These are phyloP conservation scores for Pseudisothecium myosuroides DNA, from an alignment of 225 moss, liverwort and hornwort genomes.

Conservation along the genomic window DNA sequence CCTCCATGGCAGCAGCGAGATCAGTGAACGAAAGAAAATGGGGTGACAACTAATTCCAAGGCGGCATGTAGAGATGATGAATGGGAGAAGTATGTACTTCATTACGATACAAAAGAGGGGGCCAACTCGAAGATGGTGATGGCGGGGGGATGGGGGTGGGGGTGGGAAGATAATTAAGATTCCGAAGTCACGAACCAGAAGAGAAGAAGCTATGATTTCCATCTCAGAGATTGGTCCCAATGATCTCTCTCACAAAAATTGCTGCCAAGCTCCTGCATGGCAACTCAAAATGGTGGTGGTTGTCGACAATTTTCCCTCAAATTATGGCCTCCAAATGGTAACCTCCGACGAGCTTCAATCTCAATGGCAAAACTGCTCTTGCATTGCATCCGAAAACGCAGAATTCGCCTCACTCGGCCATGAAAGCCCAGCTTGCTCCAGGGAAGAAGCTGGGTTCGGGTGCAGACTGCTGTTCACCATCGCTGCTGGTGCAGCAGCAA, in stretches of 20 bases:
- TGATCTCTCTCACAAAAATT: slow-evolving; percentile 16
- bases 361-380: slow-evolving; percentile 36
- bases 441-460: neutral
- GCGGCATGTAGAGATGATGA: slow-evolving; percentile 29
- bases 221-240: neutral
- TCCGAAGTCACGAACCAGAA: neutral
- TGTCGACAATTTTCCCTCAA: slow-evolving; percentile 20
- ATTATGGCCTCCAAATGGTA: slow-evolving; percentile 20
- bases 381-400: slow-evolving; percentile 19
- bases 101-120: slow-evolving; percentile 32
- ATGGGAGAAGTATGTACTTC: slow-evolving; percentile 24
- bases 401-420: slow-evolving; percentile 16
- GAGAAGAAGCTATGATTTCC: neutral
- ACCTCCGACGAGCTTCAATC: neutral
- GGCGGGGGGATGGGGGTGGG: neutral
- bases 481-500: neutral
- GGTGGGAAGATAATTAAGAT: neutral
- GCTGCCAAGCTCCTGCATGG: slow-evolving; percentile 1
- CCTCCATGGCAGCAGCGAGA: neutral
- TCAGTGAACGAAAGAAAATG: neutral
- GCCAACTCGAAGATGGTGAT: neutral
- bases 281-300: neutral
- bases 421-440: neutral
- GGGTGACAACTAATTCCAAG: neutral
- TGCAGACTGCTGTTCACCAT: neutral